Conservation (phyloP, 2,329 filamentous ascomycete genomes). For the Fonsecaea erecta region DNA sequence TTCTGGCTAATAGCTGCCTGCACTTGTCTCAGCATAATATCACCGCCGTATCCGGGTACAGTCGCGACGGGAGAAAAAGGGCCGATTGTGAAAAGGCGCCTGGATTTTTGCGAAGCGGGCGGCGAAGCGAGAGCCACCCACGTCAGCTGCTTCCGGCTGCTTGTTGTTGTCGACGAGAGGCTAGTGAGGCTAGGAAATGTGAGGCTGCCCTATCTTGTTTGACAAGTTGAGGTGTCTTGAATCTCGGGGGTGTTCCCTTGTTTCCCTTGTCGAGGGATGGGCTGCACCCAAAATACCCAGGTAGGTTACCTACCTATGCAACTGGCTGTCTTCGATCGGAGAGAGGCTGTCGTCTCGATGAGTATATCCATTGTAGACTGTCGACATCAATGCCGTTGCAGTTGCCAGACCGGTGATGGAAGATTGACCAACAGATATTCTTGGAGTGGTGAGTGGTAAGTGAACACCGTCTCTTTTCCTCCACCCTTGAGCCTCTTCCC, state of each 20-base stretch:
- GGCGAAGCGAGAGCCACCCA: background rate
- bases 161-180: background rate
- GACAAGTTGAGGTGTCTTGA: background rate
- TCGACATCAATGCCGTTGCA: background rate
- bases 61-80: slow-evolving; percentile 1
- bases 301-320: background rate
- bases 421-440: background rate
- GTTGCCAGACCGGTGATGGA: background rate
- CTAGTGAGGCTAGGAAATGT: background rate
- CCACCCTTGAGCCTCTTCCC: background rate
- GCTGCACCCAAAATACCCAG: background rate
- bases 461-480: background rate
- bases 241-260: background rate
- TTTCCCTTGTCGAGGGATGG: background rate
- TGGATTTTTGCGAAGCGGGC: background rate
- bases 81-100: slow-evolving; percentile 10
- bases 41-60: background rate
- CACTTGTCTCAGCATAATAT: background rate
- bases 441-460: background rate
- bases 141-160: background rate
- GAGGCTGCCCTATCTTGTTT: background rate
- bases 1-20: slow-evolving; percentile 2
- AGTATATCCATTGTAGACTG: background rate
- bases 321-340: background rate
- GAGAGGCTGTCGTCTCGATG: background rate